A percentile compares a stretch with the other conserved stretches of the same genome.
These are phyloP conservation scores for Zoysia matrella DNA, from an alignment of 202 grass and related monocot species.

Conservation along the genomic window DNA sequence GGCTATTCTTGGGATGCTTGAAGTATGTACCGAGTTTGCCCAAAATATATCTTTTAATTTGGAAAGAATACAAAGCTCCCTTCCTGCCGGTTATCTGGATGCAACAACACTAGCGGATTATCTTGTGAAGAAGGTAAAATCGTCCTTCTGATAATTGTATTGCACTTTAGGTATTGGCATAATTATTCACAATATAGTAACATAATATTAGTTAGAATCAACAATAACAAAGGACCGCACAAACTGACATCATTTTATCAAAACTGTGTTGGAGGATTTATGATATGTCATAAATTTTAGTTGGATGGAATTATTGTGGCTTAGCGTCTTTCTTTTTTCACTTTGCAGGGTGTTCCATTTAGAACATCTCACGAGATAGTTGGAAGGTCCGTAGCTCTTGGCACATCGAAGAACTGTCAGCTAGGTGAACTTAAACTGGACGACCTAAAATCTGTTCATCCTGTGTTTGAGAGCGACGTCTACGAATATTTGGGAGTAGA, in stretches of 20 bases:
- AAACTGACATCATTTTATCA: background rate
- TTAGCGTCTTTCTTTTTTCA: slow-evolving; percentile 3
- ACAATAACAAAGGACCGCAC: background rate
- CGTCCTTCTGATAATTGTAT: background rate
- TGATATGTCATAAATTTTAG: background rate
- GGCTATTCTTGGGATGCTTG: slow-evolving; percentile 85
- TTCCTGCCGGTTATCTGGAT: slow-evolving; percentile 93
- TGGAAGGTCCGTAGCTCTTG: slow-evolving; percentile 81
- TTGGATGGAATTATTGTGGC: background rate
- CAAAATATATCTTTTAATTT: slow-evolving; percentile 91
- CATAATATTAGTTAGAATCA: background rate
- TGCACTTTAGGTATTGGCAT: background rate
- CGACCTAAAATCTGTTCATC: slow-evolving; percentile 63
- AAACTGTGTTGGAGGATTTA: background rate
- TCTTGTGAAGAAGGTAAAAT: slow-evolving; percentile 94
- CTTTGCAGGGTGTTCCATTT: slow-evolving; percentile 50
- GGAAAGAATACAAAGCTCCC: slow-evolving; percentile 68
- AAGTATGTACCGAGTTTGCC: slow-evolving; percentile 88
- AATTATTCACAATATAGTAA: background rate
- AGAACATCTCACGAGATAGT: slow-evolving; percentile 95
- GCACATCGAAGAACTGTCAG: slow-evolving; percentile 77
- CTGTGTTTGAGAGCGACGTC: background rate
- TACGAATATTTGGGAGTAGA: slow-evolving; percentile 84
- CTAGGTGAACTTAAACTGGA: slow-evolving; percentile 72
- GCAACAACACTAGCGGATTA: slow-evolving; percentile 99